These are phyloP conservation scores for Pseudisothecium myosuroides DNA, from an alignment of 225 moss, liverwort and hornwort genomes.

Conservation along the genomic window DNA sequence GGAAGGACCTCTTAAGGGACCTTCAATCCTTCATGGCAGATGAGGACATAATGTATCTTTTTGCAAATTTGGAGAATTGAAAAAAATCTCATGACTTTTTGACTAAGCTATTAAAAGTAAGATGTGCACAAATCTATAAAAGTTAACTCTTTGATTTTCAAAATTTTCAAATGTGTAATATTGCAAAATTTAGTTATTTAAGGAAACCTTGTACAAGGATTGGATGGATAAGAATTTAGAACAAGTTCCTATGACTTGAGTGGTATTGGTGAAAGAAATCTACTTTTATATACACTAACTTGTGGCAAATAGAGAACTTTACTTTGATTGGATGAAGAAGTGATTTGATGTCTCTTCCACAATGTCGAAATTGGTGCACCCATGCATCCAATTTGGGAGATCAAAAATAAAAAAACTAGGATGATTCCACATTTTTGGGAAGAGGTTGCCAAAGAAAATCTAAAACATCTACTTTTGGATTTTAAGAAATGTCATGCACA, in stretches of 20 bases:
- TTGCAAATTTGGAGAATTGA: not conserved
- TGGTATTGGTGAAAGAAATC: not conserved
- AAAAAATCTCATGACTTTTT: not conserved
- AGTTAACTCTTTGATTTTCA: not conserved
- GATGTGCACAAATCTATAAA: not conserved
- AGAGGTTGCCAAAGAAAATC: not conserved
- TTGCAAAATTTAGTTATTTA: not conserved
- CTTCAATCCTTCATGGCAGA: fast-evolving
- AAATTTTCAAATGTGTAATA: not conserved
- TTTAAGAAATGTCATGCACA: not conserved
- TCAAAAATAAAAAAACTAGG: not conserved
- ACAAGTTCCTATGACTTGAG: not conserved
- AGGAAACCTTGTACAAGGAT: not conserved
- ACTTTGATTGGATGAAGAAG: not conserved
- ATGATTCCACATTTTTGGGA: not conserved
- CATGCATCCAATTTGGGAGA: fast-evolving
- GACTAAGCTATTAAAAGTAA: not conserved
- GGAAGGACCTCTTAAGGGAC: too few relatives aligned
- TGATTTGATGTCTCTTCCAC: not conserved
- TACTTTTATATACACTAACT: not conserved
- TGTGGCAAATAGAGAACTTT: not conserved
- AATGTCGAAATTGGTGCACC: not conserved
- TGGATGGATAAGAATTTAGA: not conserved
- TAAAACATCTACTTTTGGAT: not conserved
- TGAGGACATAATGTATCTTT: not conserved